A percentile compares a stretch with the other conserved stretches of the same genome.
Conservation (phyloP, 1,284 basidiomycete species). For the Ganoderma sinense region DNA sequence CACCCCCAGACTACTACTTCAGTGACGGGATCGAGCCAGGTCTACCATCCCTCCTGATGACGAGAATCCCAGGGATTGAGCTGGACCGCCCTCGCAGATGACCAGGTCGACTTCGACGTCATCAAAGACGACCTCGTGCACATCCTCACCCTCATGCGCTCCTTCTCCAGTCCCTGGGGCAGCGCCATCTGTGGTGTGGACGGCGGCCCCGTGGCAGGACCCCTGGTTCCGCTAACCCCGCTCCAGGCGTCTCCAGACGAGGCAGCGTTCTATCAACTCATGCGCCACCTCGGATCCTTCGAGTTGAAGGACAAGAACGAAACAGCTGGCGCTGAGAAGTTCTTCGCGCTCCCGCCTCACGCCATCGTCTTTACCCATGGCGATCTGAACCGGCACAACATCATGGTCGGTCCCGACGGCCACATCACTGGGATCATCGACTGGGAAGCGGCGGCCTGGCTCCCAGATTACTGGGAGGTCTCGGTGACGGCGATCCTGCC, state of each 20-base stretch:
- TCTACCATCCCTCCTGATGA: conserved; percentile 28
- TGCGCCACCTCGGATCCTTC: conserved; percentile 9
- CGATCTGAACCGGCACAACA: conserved; percentile 3
- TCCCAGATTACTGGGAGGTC: conserved; percentile 12
- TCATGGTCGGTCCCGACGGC: neutral
- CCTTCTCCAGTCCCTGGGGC: conserved; percentile 20
- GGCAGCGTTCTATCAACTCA: conserved; percentile 14
- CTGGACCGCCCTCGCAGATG: conserved; percentile 4
- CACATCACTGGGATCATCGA: neutral
- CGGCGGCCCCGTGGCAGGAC: conserved; percentile 13
- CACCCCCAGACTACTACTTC: neutral
- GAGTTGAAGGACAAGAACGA: neutral
- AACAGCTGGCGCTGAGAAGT: conserved; percentile 4
- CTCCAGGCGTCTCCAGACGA: conserved; percentile 11
- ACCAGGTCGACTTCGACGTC: conserved; percentile 15
- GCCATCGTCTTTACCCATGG: conserved; percentile 16
- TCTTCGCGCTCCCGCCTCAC: conserved; percentile 16
- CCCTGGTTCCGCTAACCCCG: conserved; percentile 10
- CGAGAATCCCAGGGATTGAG: conserved; percentile 12
- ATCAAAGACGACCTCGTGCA: conserved; percentile 13
- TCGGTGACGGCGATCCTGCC: conserved; percentile 1
- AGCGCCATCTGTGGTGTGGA: conserved; percentile 23
- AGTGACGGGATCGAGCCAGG: neutral
- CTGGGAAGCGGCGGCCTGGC: neutral
- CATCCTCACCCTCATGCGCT: conserved; percentile 20